Evolutionary conservation across 306 rosid genomes (phyloP).

Genomic region (Gastrolobium villosum): DNA sequence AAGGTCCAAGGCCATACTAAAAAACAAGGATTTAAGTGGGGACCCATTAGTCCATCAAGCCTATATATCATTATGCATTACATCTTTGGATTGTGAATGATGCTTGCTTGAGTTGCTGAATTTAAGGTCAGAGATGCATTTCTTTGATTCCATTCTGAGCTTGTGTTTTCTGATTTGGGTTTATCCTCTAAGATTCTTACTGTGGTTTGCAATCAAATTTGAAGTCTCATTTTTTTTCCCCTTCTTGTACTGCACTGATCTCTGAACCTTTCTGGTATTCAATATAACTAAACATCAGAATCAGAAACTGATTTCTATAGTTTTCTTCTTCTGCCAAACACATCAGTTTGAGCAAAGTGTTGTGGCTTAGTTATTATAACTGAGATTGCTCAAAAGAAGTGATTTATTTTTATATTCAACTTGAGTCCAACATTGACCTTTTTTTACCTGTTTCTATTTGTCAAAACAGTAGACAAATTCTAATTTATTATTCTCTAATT

Average conservation of each 20-base stretch:
- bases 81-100: neutral
- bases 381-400: slow-evolving; percentile 13
- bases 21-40: slow-evolving; percentile 14
- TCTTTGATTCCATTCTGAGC: slow-evolving; percentile 22
- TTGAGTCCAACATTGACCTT: slow-evolving; percentile 8
- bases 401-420: neutral
- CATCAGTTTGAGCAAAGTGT: neutral
- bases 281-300: slow-evolving; percentile 6
- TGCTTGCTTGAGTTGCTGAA: slow-evolving; percentile 30
- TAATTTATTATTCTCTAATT: slow-evolving; percentile 16
- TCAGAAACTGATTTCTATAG: neutral
- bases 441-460: neutral
- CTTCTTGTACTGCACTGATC: neutral
- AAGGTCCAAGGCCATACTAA: neutral
- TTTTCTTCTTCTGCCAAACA: neutral
- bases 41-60: neutral
- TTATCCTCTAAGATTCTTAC: slow-evolving; percentile 19
- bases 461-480: neutral
- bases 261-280: slow-evolving; percentile 1
- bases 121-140: slow-evolving; percentile 47
- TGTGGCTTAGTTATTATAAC: slow-evolving; percentile 14
- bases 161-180: slow-evolving; percentile 31
- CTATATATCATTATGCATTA: neutral
- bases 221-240: neutral
- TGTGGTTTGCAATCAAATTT: slow-evolving; percentile 1